Base-by-base conservation (phyloP, 345 rosid species). In the Balakata baccata region DNA sequence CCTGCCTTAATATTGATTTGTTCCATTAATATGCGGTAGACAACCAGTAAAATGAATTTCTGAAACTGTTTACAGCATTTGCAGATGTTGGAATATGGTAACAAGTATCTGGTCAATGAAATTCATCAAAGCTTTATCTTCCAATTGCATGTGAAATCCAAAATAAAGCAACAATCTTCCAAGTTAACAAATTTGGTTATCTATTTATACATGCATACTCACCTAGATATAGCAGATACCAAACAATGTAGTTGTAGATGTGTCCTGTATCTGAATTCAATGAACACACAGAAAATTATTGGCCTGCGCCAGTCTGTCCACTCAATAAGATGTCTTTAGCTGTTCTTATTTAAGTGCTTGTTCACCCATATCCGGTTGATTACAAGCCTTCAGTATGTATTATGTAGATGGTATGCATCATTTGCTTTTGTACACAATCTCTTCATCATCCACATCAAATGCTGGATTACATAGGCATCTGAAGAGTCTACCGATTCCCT, bases 381-480 rank as follows among this genome's bases (percentile, higher is more conserved):
- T 7, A 43, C 47, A 14, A 54, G 4, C 39, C 69, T 60, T 47
- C 25, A 11, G 22, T 38, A 63, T 23, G 18, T 51, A 38, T 53
- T 37, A 43, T 43, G 47, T 43, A 43, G 47, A 43, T 53, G 8
- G 23, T 20, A 3, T 41, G 25, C 58, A 64, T 89, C 91, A 92
- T 82, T 89, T 92, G 83, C 90, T 78, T 81, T 83, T 90, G 88
- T 90, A 92, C 49, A 89, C 89, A 69, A 89, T 89, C 77, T 94
- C 97, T 52, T 94, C 97, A 74, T 94, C 98, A 14, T 94, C 98
- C 43, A 92, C 98, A 66, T 94, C 93, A 58, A 89, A 92, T 68
- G 98, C 97, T 29, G 97, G 98, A 80, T 87, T 94, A 75, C 97
- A 94, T 25, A 92, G 90, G 87, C 98, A 94, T 84, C 97, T 94